Base-by-base conservation (phyloP, 2,329 filamentous ascomycete genomes). In the Boeremia exigua region DNA sequence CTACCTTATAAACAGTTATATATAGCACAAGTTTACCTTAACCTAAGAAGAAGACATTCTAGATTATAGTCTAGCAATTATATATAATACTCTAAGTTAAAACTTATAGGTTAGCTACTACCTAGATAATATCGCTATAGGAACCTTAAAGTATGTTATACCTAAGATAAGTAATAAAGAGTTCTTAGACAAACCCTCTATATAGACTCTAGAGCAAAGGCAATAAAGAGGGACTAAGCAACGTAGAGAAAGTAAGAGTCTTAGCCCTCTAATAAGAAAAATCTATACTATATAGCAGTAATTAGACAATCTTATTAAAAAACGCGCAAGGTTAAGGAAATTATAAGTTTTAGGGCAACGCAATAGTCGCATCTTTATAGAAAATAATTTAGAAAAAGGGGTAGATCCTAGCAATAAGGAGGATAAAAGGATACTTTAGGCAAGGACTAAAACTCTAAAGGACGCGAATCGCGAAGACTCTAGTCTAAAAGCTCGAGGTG, bases 11-110 rank as follows among this genome's bases (percentile, higher is more conserved):
- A 53, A 53, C 34, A 53, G 49, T 19, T 15, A 47, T 19, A 40
- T 53, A 19, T 53, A 17, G 49, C 49, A 53, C 36, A 36, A 53
- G n/a, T 53, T 53, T 40, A 53, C 42, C 12, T 27, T 46, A 14
- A 53, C 49, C 23, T 17, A 14, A 47, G 34, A 29, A 15, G 27
- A 46, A 25, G 34, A 53, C 33, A 28, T 47, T 36, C 49, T 53
- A 36, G 49, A 53, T 23, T 17, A 47, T 19, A 47, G 42, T 33
- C 30, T 38, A 28, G 23, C 32, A 48, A 19, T n/a, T 27, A 32
- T 12, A 27, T 14, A 25, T 15, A 27, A 50, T 33, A 29, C 33
- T 14, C 3, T 4, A 48, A 48, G 32, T 25, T n/a, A 33, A 38
- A 48, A 17, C 32, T 14, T 11, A 8, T 8, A n/a, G n/a, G 15